Evolutionary conservation across 192 early-diverging fungal genomes (phyloP), one percentile per base, ranked within the genome.

Genomic region (Coemansia sp.): DNA sequence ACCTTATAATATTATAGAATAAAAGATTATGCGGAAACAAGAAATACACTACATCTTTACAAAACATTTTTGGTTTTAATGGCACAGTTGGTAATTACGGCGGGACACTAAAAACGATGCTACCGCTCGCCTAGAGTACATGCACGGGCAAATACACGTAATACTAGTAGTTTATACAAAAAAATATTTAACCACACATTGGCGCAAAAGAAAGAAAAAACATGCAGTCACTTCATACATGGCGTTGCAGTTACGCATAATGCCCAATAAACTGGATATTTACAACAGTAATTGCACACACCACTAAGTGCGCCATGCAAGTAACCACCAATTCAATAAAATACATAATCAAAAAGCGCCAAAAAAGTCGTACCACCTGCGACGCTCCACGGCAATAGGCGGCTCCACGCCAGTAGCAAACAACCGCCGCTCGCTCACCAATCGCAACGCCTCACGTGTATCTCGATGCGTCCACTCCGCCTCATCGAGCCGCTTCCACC

Each of bases 361-460:
- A 38, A 81, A 81, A 23, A 75, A 43, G 53, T 69, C 53, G 37
- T 81, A 81, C 78, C 78, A 81, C 32, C 66, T 59, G 15, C 73
- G 57, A 22, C 69, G 64, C 32, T 81, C 72, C 2, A 38, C 41
- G 10, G 70, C 62, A 43, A 67, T 55, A 3, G 43, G 37, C 12
- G 73, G 64, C 48, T 81, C 77, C 10, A 54, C 48, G 0, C 56
- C 54, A 9, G 14, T 8, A 15, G 23, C 14, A 5, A 38, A 27
- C 14, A 58, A 2, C 5, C 57, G 47, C 21, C 48, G 23, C 48
- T 60, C 51, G 3, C 55, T 35, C 12, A 72, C 59, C 65, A 81
- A 35, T 17, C 69, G 53, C 32, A 59, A 19, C 0, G 78, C 78
- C 56, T 81, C 78, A 0, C 43, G 52, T 0, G 73, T 69, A 32